Conservation (phyloP, 768 basidiomycete species). For the Leccinum olivaceopallidum region DNA sequence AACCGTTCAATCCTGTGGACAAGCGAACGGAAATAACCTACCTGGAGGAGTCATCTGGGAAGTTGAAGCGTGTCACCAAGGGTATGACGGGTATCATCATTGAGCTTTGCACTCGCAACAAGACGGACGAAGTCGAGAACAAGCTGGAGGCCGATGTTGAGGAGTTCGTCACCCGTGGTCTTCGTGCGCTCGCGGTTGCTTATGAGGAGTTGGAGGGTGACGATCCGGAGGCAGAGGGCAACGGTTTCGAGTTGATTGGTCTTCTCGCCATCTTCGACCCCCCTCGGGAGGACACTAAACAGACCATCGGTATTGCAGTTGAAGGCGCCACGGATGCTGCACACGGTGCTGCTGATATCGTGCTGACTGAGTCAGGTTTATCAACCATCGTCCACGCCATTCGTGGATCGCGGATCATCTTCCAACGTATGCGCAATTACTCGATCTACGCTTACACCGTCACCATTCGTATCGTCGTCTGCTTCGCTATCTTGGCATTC, state of each 20-base stretch:
- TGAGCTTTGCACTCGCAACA: constrained; percentile 96
- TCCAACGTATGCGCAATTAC: constrained; percentile 99
- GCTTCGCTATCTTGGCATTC: constrained; percentile 94
- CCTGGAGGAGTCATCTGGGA: constrained; percentile 90
- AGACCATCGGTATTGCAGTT: constrained; percentile 99
- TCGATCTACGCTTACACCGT: constrained; percentile 96
- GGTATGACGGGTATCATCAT: constrained; percentile 99
- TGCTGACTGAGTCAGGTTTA: constrained; percentile 96
- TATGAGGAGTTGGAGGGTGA: constrained; percentile 89
- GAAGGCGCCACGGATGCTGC: constrained; percentile 99
- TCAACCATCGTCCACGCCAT: constrained; percentile 99
- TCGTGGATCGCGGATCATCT: constrained; percentile 96
- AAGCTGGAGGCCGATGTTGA: constrained; percentile 93
- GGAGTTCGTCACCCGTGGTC: constrained; percentile 93
- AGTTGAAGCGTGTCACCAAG: constrained; percentile 98
- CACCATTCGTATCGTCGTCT: constrained; percentile 98
- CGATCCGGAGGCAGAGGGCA: constrained; percentile 84
- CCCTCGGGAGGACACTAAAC: constrained; percentile 97
- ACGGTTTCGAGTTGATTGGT: constrained; percentile 97
- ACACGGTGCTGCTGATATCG: constrained; percentile 97
- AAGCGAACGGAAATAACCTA: constrained; percentile 99
- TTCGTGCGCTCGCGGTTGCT: constrained; percentile 93
- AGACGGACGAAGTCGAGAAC: constrained; percentile 90
- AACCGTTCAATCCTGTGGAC: constrained; percentile 99
- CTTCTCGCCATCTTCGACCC: constrained; percentile 98